Percentiles rank a stretch among this genome's conserved stretches.
These are phyloP conservation scores for Metahyphopichia silvanorum DNA, from an alignment of 805 yeast genomes.

Conservation along the genomic window DNA sequence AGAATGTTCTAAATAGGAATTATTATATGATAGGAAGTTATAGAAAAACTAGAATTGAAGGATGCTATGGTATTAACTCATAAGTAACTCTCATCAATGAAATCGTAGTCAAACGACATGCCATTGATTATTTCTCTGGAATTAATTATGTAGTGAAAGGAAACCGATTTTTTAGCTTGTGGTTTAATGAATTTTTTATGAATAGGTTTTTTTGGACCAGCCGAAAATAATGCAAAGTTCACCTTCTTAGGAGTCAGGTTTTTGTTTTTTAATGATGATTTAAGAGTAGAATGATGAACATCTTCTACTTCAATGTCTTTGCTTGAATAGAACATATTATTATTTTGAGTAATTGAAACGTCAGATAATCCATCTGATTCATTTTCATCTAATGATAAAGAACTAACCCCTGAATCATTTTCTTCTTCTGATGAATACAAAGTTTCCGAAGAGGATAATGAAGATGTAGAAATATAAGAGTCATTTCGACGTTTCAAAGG, in stretches of 20 bases:
- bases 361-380: neutral
- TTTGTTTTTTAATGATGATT: conserved; percentile 1
- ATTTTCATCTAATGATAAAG: conserved; percentile 2
- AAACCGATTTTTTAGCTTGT: conserved; percentile 28
- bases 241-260: too few species aligned
- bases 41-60: too few species aligned
- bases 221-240: neutral
- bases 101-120: conserved; percentile 40
- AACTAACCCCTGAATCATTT: neutral
- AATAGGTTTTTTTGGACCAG: conserved; percentile 4
- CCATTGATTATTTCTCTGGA: conserved; percentile 46
- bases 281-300: conserved; percentile 8
- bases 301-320: conserved; percentile 10
- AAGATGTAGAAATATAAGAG: conserved; percentile 1
- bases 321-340: neutral
- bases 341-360: neutral
- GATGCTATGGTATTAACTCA: too few species aligned
- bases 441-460: neutral
- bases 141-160: conserved; percentile 40
- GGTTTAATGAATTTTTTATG: conserved; percentile 4
- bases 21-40: too few species aligned
- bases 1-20: too few species aligned
- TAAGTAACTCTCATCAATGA: conserved; percentile 33
- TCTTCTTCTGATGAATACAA: neutral
- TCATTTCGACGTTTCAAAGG: neutral